These are phyloP conservation scores for Haberlea rhodopensis DNA, from an alignment of 257 asterid species.

Conservation along the genomic window DNA sequence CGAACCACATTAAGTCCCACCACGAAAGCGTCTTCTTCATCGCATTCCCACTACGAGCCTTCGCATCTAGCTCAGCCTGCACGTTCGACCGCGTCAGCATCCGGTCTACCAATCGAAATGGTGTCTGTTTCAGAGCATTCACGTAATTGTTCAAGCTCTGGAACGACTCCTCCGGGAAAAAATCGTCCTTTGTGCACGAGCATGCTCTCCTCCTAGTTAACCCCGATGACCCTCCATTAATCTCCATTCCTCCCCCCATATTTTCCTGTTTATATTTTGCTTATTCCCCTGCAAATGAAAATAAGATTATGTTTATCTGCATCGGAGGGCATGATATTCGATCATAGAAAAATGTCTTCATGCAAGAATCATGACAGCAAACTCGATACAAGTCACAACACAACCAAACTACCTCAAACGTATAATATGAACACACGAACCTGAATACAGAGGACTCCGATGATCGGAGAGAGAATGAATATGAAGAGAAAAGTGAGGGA, in stretches of 20 bases:
- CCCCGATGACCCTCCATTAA: constrained; percentile 16
- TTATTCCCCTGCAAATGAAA: neutral
- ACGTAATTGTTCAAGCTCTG: constrained; percentile 56
- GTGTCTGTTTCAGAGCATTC: constrained; percentile 56
- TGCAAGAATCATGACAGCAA: too few relatives aligned
- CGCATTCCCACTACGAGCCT: constrained; percentile 46
- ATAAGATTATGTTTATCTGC: neutral
- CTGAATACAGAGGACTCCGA: too few relatives aligned
- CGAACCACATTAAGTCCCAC: constrained; percentile 94
- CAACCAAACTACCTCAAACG: too few relatives aligned
- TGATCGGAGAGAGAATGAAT: neutral
- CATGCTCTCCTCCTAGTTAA: constrained; percentile 47
- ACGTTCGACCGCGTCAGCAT: constrained; percentile 50
- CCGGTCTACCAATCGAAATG: constrained; percentile 54
- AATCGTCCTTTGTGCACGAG: constrained; percentile 58
- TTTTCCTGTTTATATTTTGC: neutral
- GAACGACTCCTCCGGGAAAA: constrained; percentile 83
- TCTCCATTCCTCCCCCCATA: constrained; percentile 36
- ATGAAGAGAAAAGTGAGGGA: too few relatives aligned
- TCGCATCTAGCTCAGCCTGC: constrained; percentile 53
- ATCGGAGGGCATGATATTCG: too few relatives aligned
- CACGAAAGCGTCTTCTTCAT: constrained; percentile 75
- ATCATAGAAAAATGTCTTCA: too few relatives aligned
- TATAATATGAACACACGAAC: too few relatives aligned
- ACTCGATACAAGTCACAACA: too few relatives aligned